Evolutionary conservation across 1,139 yeast genomes (phyloP).

Genomic region (Zygosaccharomyces pseudobailii): DNA sequence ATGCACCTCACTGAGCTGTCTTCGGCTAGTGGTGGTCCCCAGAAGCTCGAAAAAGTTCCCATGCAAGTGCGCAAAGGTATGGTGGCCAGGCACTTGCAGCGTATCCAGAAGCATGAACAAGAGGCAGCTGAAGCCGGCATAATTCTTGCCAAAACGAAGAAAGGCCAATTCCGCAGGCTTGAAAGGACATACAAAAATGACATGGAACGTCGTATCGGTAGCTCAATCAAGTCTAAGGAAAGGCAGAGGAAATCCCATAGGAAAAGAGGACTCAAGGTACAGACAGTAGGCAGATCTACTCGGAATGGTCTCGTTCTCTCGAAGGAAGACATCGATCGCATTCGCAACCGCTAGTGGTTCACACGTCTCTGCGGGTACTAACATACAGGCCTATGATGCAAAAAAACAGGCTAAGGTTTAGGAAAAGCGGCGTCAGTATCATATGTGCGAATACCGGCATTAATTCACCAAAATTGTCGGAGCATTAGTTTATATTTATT

Average conservation of each 20-base stretch:
- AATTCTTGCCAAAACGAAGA: conserved; percentile 58
- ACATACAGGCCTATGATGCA: too few relatives aligned
- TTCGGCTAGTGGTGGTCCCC: conserved; percentile 43
- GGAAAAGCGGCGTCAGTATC: too few relatives aligned
- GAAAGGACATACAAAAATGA: conserved; percentile 45
- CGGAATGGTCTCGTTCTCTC: conserved; percentile 77
- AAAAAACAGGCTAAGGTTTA: too few relatives aligned
- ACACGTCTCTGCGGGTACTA: not conserved
- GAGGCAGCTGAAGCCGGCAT: conserved; percentile 90
- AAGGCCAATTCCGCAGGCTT: conserved; percentile 58
- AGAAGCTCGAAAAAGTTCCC: conserved; percentile 70
- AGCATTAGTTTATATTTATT: not conserved
- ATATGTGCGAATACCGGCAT: too few relatives aligned
- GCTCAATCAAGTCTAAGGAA: conserved; percentile 30
- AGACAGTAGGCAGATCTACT: conserved; percentile 73
- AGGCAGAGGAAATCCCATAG: conserved; percentile 40
- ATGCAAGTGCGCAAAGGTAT: conserved; percentile 85
- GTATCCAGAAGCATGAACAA: conserved; percentile 55
- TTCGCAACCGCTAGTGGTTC: conserved; percentile 2
- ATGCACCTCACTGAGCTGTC: conserved; percentile 58
- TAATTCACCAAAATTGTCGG: too few relatives aligned
- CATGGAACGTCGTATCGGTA: conserved; percentile 57
- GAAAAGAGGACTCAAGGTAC: conserved; percentile 75
- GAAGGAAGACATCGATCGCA: conserved; percentile 51
- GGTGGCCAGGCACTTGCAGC: conserved; percentile 51